Base-by-base conservation (phyloP, 2,329 filamentous ascomycete genomes). In the Mycosphaerelloides madeirae region DNA sequence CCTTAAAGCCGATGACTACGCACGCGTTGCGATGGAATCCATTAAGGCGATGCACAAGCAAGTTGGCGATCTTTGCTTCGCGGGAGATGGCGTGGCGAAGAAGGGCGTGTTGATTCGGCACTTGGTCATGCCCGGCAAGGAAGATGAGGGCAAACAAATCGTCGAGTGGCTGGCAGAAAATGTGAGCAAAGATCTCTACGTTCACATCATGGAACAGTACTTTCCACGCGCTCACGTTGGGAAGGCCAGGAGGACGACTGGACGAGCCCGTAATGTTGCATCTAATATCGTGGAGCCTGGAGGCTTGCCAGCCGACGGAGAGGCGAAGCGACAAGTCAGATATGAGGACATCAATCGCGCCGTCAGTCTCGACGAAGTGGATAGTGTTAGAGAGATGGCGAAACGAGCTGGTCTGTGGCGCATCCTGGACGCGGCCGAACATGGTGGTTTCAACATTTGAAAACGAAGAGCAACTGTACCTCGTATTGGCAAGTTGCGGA, bases 181-280 rank as follows among this genome's bases (percentile, higher is more conserved):
- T 41, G 75, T 94, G 2, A 87, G 84, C 3, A 75, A 71, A 43
- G 86, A 93, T 63, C 74, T 85, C 33, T 91, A 90, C 65, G 78
- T 93, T 48, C 84, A 94, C 61, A 83, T 94, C 53, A 93, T 93
- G 87, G 87, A 94, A 66, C 87, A 94, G 66, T 93, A 93, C 60
- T 81, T 81, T 50, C 87, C 87, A 0, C 79, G 85, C 52, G 87
- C 85, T 0, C 81, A 94, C 63, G 87, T 94, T 1, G 87, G 87
- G 3, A 91, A 88, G 68, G 69, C 72, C 42, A 79, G 69, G 55
- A 68, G 71, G 44, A 57, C 46, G 11, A 57, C 50, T 9, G 46
- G 53, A 7, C 35, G 50, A 2, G 61, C 54, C 13, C 51, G 55
- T 39, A 53, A 60, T 57, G 47, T 60, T 20, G 35, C 61, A 44